Evolutionary conservation across 2,329 filamentous ascomycete genomes (phyloP), one percentile per base, ranked within the genome.

Genomic region (Domatiomyces catenatus): DNA sequence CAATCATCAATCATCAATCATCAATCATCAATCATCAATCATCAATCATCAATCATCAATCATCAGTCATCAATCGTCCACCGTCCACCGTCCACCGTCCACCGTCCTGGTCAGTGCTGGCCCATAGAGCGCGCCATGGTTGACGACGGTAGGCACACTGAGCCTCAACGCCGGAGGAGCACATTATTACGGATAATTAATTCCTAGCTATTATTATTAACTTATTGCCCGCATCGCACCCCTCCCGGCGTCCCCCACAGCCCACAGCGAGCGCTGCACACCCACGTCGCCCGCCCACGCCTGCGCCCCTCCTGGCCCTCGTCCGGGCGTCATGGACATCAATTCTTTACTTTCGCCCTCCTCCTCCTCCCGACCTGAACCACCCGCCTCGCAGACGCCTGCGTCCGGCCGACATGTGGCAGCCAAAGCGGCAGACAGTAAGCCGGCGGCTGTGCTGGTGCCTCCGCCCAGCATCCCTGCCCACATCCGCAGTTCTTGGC

Each of bases 401-500:
- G 65, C 60, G 50, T 64, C 65, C 48, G 60, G 66, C 19, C 60
- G 61, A 49, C 56, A 64, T 12, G 53, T 60, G 49, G 62, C 62
- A 52, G 60, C 57, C 42, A 67, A 39, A 48, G 42, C 44, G 22
- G 47, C 24, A 22, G 45, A n/a, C 50, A 52, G 44, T 22, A 48
- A 22, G 20, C 20, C 71, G 28, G 66, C 68, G 44, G 66, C 69
- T 46, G 49, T 57, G n/a, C 54, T 58, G n/a, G 59, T 60, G n/a
- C 56, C 60, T 17, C 54, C 58, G 2, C 56, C 61, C 36, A 54
- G 53, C 12, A 52, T 62, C 19, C 58, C 61, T 19, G 54, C 58
- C 47, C 68, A 71, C 53, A 64, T 70, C 32, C 63, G 66, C 26
- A 64, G 64, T 36, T 63, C 67, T 6, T 56, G 62, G n/a, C 64